Evolutionary conservation across 1,139 yeast species (phyloP).

Genomic region (Taiozyma sp.): DNA sequence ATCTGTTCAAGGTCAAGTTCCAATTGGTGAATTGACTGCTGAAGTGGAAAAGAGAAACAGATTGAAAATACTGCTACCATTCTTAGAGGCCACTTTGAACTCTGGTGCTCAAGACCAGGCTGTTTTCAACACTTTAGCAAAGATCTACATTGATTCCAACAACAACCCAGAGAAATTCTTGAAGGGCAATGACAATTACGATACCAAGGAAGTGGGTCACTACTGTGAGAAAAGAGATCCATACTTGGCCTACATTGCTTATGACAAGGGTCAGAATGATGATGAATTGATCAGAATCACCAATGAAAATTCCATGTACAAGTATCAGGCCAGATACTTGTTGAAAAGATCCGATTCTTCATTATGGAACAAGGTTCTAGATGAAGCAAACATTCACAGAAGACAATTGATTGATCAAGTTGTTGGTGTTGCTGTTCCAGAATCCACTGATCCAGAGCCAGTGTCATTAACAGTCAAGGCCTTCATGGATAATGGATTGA

Average conservation of each 20-base stretch:
- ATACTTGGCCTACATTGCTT: constrained; percentile 93
- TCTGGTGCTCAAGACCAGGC: constrained; percentile 91
- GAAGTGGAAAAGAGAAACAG: constrained; percentile 98
- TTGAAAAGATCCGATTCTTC: constrained; percentile 76
- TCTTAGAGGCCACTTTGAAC: constrained; percentile 81
- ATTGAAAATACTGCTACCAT: constrained; percentile 84
- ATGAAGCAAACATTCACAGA: constrained; percentile 75
- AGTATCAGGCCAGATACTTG: constrained; percentile 95
- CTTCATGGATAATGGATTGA: constrained; percentile 92
- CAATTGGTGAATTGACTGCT: constrained; percentile 79
- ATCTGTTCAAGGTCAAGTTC: constrained; percentile 93
- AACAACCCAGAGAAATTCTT: constrained; percentile 96
- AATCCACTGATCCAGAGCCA: constrained; percentile 91
- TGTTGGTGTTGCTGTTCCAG: constrained; percentile 95
- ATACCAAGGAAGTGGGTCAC: constrained; percentile 90
- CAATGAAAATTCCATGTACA: constrained; percentile 96
- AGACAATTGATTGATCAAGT: constrained; percentile 90
- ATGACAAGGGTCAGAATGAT: constrained; percentile 92
- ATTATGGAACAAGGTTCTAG: constrained; percentile 77
- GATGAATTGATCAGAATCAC: constrained; percentile 86
- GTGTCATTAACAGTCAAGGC: constrained; percentile 95
- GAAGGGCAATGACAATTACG: constrained; percentile 84
- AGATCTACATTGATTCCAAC: constrained; percentile 95
- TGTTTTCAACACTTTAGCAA: constrained; percentile 90
- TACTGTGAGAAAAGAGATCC: constrained; percentile 99